Conservation (phyloP, 2,329 filamentous ascomycete genomes). For the Calonectria pseudoturangicola region DNA sequence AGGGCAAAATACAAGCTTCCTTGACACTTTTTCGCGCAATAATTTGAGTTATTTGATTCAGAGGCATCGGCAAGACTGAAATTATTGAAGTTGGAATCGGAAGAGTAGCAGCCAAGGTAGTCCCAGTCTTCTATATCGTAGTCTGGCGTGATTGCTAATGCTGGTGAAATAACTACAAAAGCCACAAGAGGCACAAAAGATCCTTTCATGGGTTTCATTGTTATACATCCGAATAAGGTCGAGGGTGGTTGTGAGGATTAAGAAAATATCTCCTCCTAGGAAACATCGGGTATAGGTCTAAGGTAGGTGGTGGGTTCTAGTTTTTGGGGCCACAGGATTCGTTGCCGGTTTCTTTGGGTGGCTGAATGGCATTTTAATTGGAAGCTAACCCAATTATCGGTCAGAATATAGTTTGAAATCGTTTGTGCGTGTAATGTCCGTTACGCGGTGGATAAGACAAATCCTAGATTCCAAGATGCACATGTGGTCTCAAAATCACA, state of each 20-base stretch:
- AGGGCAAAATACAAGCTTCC: conserved; percentile 4
- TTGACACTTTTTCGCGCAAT: neutral
- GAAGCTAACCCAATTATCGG: no score
- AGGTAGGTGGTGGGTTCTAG: no score
- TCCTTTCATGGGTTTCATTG: neutral
- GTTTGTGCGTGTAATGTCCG: no score
- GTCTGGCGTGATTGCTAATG: neutral
- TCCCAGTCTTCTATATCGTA: conserved; percentile 4
- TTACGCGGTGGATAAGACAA: no score
- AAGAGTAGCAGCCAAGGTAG: neutral
- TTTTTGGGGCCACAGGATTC: no score
- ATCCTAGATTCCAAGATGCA: no score
- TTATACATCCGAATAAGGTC: neutral
- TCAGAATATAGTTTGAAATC: no score
- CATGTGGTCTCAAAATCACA: no score
- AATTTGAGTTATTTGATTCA: neutral
- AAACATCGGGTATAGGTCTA: no score
- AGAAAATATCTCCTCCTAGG: neutral
- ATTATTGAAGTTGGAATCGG: neutral
- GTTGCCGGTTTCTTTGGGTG: no score
- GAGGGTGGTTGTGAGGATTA: neutral
- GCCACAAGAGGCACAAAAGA: neutral
- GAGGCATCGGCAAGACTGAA: neutral
- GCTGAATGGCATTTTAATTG: no score
- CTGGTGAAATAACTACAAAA: neutral